Base-by-base conservation (phyloP, 345 rosid species). In the Lenwebbia sp. region DNA sequence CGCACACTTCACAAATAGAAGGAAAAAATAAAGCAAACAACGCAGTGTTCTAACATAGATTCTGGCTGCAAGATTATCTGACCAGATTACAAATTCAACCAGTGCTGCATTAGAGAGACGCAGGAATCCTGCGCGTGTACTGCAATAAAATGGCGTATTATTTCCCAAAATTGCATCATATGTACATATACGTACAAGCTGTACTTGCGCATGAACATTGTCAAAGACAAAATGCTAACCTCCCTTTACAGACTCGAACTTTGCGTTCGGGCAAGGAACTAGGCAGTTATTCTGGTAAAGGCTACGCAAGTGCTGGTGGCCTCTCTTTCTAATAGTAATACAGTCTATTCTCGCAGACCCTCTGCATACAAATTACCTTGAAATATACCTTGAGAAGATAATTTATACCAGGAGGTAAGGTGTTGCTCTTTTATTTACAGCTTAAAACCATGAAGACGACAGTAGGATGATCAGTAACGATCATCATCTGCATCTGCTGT, bases 401-500 rank as follows among this genome's bases (percentile, higher is more conserved):
- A 83, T 28, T 33, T 54, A 51, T 83, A 50, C 84, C 40, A 52
- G 54, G 41, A 82, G 84, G 84, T 28, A 50, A 44, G 78, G 62
- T 28, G 7, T 84, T 47, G 53, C 74, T 50, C 55, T 84, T 57
- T 84, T 84, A 84, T 84, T 57, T 84, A 84, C 85, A 84, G 53
- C 33, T 56, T 44, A n/a, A 41, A 50, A 19, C 37, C 86, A 41
- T 10, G 13, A 62, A 50, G 76, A 84, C 23, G 41, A 57, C 53
- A 28, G 51, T 33, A 58, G 70, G 28, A 23, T 58, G 52, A 57
- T 51, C 57, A 26, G 44, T 26, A 52, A 82, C 56, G 19, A 25
- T 50, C 54, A 50, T 25, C 12, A 56, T 58, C 76, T 75, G 83
- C 88, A 33, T 70, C 83, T 12, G 76, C 88, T 87, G 88, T 84